Evolutionary conservation across 78 protist genomes (phyloP).

Genomic region (Isochrysis galbana): DNA sequence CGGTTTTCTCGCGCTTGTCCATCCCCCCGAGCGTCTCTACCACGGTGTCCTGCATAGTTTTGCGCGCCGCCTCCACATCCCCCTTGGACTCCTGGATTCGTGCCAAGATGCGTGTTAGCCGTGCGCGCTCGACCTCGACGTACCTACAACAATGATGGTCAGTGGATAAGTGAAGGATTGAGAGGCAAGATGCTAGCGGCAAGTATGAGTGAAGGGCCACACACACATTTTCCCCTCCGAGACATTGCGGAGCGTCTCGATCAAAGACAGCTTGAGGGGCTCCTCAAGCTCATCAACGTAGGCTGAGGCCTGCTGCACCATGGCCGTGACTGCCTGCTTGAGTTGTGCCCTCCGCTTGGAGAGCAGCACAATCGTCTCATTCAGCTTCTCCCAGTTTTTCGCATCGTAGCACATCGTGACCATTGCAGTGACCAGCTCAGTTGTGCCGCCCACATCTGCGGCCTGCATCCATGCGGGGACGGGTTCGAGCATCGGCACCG

Average conservation of each 20-base stretch:
- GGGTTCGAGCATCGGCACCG: not conserved
- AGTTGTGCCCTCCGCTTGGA: conserved; percentile 50
- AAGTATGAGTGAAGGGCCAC: too few relatives aligned
- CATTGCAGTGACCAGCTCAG: conserved; percentile 8
- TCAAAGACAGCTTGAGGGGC: conserved; percentile 21
- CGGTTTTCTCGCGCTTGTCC: conserved; percentile 78
- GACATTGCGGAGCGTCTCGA: conserved; percentile 46
- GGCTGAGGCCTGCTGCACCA: conserved; percentile 36
- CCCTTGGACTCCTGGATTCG: conserved; percentile 73
- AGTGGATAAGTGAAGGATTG: too few relatives aligned
- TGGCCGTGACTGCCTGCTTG: conserved; percentile 28
- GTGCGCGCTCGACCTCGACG: conserved; percentile 83
- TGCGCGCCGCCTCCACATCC: conserved; percentile 63
- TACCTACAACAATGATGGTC: too few relatives aligned
- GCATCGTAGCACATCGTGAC: conserved; percentile 26
- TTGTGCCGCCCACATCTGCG: not conserved
- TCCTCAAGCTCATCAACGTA: conserved; percentile 1
- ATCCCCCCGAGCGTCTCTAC: conserved; percentile 81
- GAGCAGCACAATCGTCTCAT: conserved; percentile 29
- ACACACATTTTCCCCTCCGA: conserved; percentile 43
- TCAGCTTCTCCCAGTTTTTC: conserved; percentile 11
- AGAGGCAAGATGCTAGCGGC: too few relatives aligned
- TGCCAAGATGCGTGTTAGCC: conserved; percentile 65
- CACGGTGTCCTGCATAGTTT: conserved; percentile 63
- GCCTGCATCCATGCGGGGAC: not conserved